Evolutionary conservation across 2,329 filamentous ascomycete genomes (phyloP), one percentile per base, ranked within the genome.

Genomic region (Ophiostoma angusticollis): DNA sequence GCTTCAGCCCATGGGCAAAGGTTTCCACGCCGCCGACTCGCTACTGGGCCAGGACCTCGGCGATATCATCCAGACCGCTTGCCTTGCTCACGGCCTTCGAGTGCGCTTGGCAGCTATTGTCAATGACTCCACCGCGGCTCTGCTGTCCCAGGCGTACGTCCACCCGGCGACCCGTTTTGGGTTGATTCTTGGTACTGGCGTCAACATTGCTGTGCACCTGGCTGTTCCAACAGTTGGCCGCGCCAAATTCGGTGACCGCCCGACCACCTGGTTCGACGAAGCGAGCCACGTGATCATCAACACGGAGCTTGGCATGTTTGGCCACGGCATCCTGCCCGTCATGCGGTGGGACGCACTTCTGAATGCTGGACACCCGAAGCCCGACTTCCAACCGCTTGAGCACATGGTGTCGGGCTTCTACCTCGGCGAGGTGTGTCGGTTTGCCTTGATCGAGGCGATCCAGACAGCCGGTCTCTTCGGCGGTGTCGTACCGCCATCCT

Each of bases 291-390:
- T 80, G 41, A 71, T 80, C 43, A 67, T 80, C 48, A 80, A 80
- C 53, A 79, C 74, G 1, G 76, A 80, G 54, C 55, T 80, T 24
- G 70, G 74, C 48, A 80, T 80, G 74, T 79, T 78, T 51, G 76
- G 76, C 12, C 59, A 64, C 36, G 67, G 60, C 41, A 64, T 77
- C 35, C 56, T 80, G 19, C 74, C 75, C 6, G 48, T 71, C 39
- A 80, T 75, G 4, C 65, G 64, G 46, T 81, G 76, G 75, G 77
- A 81, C 46, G 53, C 57, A 14, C 52, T 58, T 5, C 57, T 81
- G 12, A 68, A 68, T 32, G 60, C 60, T 2, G 60, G 55, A 0
- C 76, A 77, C 45, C 61, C 68, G 11, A 59, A 62, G 37, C 74
- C 74, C 0, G 65, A 71, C 18, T 78, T 78, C 45, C 74, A 79